These are phyloP conservation scores for Candida pseudofarinosa DNA, from an alignment of 805 yeast species.

Conservation along the genomic window DNA sequence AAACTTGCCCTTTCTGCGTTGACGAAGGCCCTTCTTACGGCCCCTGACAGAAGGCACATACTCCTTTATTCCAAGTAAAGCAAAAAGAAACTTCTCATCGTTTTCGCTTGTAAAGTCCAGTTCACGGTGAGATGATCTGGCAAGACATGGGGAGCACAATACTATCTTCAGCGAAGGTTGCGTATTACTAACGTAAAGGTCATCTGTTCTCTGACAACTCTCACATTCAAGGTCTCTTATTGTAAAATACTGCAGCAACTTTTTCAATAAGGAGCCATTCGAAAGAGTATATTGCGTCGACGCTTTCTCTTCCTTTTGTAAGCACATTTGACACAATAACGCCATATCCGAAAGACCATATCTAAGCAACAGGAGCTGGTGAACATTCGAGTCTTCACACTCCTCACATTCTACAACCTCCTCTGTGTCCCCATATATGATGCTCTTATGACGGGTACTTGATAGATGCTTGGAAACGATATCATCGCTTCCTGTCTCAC, in stretches of 20 bases:
- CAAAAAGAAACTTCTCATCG: constrained; percentile 44
- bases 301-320: constrained; percentile 42
- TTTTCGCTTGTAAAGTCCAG: constrained; percentile 39
- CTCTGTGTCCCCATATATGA: constrained; percentile 26
- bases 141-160: constrained; percentile 43
- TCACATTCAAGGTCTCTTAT: constrained; percentile 50
- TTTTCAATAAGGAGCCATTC: constrained; percentile 53
- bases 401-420: constrained; percentile 53
- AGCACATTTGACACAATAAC: constrained; percentile 45
- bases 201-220: constrained; percentile 39
- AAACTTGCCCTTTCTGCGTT: constrained; percentile 18
- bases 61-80: constrained; percentile 47
- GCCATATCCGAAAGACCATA: constrained; percentile 55
- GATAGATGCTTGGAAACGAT: constrained; percentile 51
- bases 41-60: constrained; percentile 16
- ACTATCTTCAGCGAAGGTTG: constrained; percentile 18
- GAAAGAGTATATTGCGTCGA: constrained; percentile 47
- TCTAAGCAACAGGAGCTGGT: constrained; percentile 46
- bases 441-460: constrained; percentile 49
- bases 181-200: constrained; percentile 32
- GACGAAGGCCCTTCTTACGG: constrained; percentile 14
- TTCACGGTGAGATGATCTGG: constrained; percentile 10
- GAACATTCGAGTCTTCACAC: constrained; percentile 52
- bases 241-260: constrained; percentile 42
- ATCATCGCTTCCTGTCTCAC: constrained; percentile 25